phyloP scores from a whole-genome alignment of 345 rosid species.

The Lepidium sativum region DNA sequence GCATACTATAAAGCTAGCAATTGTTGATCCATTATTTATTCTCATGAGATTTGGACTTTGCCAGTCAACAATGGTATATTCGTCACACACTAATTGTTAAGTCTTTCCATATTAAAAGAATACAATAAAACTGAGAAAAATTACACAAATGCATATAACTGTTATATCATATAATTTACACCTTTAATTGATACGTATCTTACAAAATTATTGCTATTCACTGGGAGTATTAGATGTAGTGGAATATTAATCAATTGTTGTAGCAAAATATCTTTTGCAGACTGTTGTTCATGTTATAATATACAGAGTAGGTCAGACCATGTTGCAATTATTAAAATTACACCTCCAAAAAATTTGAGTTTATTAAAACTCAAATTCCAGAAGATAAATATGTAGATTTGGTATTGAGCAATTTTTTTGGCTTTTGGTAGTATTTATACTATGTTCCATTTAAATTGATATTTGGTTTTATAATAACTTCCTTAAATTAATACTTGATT shows the following conservation, averaged over 20 bases:
- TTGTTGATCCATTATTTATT: conserved; percentile 5
- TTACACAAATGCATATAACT: conserved; percentile 6
- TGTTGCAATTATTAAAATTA: background rate
- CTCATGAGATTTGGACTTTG: conserved; percentile 15
- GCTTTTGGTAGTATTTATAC: no score
- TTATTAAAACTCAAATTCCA: background rate
- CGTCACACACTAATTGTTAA: conserved; percentile 4
- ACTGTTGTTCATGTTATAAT: background rate
- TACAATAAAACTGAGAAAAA: background rate
- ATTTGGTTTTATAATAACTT: no score
- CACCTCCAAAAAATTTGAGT: background rate
- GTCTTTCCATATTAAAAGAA: background rate
- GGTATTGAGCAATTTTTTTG: no score
- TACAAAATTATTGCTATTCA: background rate
- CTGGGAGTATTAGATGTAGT: conserved; percentile 8
- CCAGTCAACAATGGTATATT: conserved; percentile 16
- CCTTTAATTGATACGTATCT: conserved; percentile 19
- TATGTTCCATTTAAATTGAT: no score
- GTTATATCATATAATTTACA: conserved; percentile 3
- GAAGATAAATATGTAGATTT: background rate
- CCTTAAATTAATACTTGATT: no score
- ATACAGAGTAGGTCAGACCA: background rate
- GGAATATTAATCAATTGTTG: conserved; percentile 4
- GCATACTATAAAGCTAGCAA: background rate
- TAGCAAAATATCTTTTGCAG: conserved; percentile 22